phyloP scores from a whole-genome alignment of 768 basidiomycete genomes.

The Russula vinacea region DNA sequence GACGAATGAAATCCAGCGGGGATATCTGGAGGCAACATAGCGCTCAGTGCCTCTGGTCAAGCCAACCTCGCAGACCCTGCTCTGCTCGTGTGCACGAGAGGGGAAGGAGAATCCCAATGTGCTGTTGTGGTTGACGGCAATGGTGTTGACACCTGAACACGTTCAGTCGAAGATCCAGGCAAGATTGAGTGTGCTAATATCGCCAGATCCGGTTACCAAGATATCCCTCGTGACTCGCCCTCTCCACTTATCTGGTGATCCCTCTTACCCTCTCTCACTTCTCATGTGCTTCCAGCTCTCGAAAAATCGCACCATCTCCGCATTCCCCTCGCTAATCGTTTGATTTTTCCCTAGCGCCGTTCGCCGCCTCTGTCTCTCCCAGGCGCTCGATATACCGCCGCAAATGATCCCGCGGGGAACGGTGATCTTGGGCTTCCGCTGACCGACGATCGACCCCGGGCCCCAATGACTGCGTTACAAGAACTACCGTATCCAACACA shows the following conservation, averaged over 20 bases:
- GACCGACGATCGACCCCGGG: constrained; percentile 14
- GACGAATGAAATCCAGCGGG: constrained; percentile 3
- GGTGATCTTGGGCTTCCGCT: constrained; percentile 12
- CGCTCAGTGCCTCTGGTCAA: background rate
- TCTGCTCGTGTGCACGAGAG: background rate
- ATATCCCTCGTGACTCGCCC: background rate
- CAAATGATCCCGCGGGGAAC: constrained; percentile 17
- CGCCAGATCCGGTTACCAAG: constrained; percentile 13
- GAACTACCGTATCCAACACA: background rate
- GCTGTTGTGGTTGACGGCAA: background rate
- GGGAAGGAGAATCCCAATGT: background rate
- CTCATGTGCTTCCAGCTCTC: background rate
- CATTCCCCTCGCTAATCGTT: background rate
- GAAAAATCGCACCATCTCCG: background rate
- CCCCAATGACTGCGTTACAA: background rate
- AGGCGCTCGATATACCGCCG: constrained; percentile 20
- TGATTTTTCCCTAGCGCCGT: background rate
- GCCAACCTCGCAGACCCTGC: background rate
- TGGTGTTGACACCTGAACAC: constrained; percentile 17
- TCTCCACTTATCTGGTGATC: background rate
- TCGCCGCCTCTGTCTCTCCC: background rate
- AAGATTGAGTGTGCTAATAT: constrained; percentile 23
- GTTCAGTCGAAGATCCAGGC: constrained; percentile 24
- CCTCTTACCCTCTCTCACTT: background rate
- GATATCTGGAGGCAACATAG: background rate